Evolutionary conservation across 2,329 filamentous ascomycete species (phyloP).

Genomic region (Passalora sequoiae): DNA sequence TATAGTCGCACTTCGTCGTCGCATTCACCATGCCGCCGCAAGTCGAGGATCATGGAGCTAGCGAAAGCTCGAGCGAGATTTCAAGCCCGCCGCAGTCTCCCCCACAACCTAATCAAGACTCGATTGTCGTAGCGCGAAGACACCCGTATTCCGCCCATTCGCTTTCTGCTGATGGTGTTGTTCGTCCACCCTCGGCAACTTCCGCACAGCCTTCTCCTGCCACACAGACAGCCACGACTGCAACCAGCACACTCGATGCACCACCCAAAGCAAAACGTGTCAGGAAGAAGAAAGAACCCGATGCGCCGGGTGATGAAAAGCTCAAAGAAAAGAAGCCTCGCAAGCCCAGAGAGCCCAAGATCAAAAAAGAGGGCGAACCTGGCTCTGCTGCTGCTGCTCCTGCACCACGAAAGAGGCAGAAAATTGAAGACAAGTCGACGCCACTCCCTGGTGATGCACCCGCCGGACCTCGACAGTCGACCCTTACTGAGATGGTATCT

Average conservation of each 20-base stretch:
- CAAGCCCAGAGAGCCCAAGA: constrained; percentile 45
- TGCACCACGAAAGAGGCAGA: constrained; percentile 48
- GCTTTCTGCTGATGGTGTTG: constrained; percentile 33
- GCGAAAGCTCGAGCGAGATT: constrained; percentile 10
- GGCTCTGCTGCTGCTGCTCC: too few relatives aligned
- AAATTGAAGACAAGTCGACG: constrained; percentile 33
- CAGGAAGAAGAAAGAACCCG: constrained; percentile 39
- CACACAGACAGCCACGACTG: constrained; percentile 22
- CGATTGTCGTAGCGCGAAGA: constrained; percentile 5
- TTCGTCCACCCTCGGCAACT: constrained; percentile 23
- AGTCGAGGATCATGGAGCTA: constrained; percentile 4
- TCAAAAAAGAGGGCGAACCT: constrained; percentile 32
- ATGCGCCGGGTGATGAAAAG: constrained; percentile 35
- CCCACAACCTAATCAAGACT: constrained; percentile 7
- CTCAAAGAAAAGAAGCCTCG: constrained; percentile 42
- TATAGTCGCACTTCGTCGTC: constrained; percentile 1
- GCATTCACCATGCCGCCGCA: constrained; percentile 9
- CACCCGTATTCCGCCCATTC: constrained; percentile 5
- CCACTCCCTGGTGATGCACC: constrained; percentile 16
- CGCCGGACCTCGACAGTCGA: constrained; percentile 34
- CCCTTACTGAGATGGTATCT: constrained; percentile 39
- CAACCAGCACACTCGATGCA: constrained; percentile 36
- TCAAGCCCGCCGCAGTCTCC: constrained; percentile 10
- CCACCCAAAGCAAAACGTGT: constrained; percentile 34
- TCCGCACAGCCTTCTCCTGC: constrained; percentile 23